Base-by-base conservation (phyloP, 805 yeast genomes). In the Tetrapisispora namnaoensis region DNA sequence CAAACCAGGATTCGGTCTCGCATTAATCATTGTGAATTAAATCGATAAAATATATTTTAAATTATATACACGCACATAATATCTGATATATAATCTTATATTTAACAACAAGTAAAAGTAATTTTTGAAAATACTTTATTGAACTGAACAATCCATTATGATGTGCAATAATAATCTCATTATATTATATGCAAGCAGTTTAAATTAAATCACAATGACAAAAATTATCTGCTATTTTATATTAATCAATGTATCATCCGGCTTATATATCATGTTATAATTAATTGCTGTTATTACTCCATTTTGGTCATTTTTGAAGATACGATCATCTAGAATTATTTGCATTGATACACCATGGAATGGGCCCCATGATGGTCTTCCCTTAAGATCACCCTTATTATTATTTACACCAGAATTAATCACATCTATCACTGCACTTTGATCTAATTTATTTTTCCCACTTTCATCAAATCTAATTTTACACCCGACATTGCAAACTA, bases 401-500 rank as follows among this genome's bases (percentile, higher is more conserved):
- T 36, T 46, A 37, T 48, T 51, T 27, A 22, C 51, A 48, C 45
- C 52, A 47, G 24, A 39, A 10, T 37, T 51, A n/a, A 46, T 53
- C 6, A 37, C 42, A 30, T 47, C 53, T 17, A 82, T 62, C 42
- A 80, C 80, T 0, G 88, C 77, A 20, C 78, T 72, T 48, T 81
- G 84, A 2, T 89, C 89, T 27, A 77, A 57, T 59, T 80, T 76
- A 51, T 80, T 82, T 51, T 70, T 74, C 0, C 93, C 93, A 47
- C 82, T 75, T 58, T 86, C 93, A 63, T 86, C 93, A 56, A 84
- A 85, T 51, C 81, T 71, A 13, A 84, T 85, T 61, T 82, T 85
- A 16, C 78, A 69, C 46, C 71, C 70, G 16, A 78, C 66, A 49
- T 73, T 74, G 28, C 80, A 70, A 8, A 82, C 70, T 37, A 72